phyloP scores from a whole-genome alignment of 306 rosid species.

The Ammopiptanthus mongolicus region DNA sequence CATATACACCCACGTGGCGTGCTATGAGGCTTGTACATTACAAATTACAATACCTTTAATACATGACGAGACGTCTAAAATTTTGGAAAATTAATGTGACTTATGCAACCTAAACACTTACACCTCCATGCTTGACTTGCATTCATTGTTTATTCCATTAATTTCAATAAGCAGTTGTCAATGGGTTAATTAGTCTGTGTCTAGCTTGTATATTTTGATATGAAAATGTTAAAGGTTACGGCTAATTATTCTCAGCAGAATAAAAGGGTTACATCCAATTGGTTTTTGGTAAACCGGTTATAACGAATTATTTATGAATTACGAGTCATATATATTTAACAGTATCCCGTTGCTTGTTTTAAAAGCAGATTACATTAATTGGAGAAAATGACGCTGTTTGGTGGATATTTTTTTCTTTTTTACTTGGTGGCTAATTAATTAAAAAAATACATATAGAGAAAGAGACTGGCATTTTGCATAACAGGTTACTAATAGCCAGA shows the following conservation, averaged over 20 bases:
- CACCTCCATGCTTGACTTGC: background rate
- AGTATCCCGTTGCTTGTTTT: background rate
- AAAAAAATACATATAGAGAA: background rate
- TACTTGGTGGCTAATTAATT: background rate
- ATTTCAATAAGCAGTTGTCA: background rate
- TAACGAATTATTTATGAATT: background rate
- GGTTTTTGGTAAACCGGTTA: background rate
- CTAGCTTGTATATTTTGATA: background rate
- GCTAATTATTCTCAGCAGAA: background rate
- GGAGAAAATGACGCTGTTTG: background rate
- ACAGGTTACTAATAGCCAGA: too few relatives aligned
- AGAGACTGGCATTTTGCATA: background rate
- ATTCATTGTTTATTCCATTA: conserved; percentile 7
- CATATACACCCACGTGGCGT: conserved; percentile 29
- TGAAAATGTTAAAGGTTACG: conserved; percentile 12
- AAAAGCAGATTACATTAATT: background rate
- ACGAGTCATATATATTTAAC: background rate
- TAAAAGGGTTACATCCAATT: background rate
- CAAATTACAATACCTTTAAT: background rate
- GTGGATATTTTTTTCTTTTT: too few relatives aligned
- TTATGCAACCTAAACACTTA: conserved; percentile 12
- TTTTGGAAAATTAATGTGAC: conserved; percentile 22
- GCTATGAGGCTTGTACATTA: background rate
- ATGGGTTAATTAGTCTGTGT: background rate
- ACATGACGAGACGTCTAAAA: conserved; percentile 18